A percentile compares a stretch with the other conserved stretches of the same genome.
phyloP scores from a whole-genome alignment of 805 yeast species.

The Candida odintsovae region DNA sequence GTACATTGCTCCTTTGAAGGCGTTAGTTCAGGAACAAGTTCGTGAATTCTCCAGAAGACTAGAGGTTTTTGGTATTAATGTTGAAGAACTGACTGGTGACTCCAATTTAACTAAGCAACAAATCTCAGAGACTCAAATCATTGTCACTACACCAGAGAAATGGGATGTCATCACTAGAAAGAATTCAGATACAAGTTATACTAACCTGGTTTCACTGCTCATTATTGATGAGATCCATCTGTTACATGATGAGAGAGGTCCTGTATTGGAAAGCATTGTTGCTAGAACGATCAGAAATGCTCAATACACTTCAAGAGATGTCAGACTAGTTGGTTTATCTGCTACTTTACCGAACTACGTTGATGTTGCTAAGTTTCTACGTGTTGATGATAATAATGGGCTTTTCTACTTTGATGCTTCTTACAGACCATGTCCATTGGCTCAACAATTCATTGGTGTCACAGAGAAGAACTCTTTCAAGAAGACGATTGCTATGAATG shows the following conservation, averaged over 20 bases:
- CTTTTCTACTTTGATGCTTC: slow-evolving; percentile 77
- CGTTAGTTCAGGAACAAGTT: slow-evolving; percentile 92
- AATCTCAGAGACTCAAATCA: slow-evolving; percentile 68
- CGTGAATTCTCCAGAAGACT: slow-evolving; percentile 75
- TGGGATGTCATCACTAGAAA: slow-evolving; percentile 97
- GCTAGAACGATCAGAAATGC: slow-evolving; percentile 57
- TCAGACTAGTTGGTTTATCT: slow-evolving; percentile 78
- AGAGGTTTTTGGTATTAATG: slow-evolving; percentile 56
- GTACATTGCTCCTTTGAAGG: slow-evolving; percentile 90
- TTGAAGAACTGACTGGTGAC: slow-evolving; percentile 90
- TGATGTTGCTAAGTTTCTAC: slow-evolving; percentile 79
- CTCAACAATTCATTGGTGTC: slow-evolving; percentile 83
- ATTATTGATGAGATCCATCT: slow-evolving; percentile 92
- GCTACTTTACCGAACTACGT: slow-evolving; percentile 88
- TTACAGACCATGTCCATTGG: slow-evolving; percentile 88
- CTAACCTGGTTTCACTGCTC: slow-evolving; percentile 58
- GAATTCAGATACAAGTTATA: slow-evolving; percentile 57
- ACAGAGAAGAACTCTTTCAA: slow-evolving; percentile 79
- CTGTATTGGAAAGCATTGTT: slow-evolving; percentile 84
- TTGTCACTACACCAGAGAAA: slow-evolving; percentile 94
- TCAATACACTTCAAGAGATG: slow-evolving; percentile 39
- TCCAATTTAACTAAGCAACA: slow-evolving; percentile 70
- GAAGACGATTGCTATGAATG: slow-evolving; percentile 77
- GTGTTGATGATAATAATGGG: slow-evolving; percentile 55
- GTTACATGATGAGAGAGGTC: slow-evolving; percentile 92